A percentile compares a stretch with the other conserved stretches of the same genome.
These are phyloP conservation scores for Draba incana DNA, from an alignment of 345 rosid genomes.

Conservation along the genomic window DNA sequence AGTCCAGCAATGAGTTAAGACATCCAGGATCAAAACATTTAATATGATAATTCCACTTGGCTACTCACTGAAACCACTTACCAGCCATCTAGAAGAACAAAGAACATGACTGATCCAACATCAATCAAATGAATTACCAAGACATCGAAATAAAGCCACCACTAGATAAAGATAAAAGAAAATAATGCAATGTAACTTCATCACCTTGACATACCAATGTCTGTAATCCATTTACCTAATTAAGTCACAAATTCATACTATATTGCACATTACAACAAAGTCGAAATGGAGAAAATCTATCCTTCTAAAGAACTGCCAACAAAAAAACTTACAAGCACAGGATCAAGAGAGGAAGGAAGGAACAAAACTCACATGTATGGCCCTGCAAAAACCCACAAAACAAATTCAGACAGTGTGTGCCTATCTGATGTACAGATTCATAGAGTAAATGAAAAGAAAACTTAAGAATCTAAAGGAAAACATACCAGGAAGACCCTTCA, in stretches of 20 bases:
- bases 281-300: background rate
- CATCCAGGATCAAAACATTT: background rate
- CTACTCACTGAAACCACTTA: slow-evolving; percentile 6
- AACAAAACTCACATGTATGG: slow-evolving; percentile 84
- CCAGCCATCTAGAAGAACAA: background rate
- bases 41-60: background rate
- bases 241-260: background rate
- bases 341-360: background rate
- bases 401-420: background rate
- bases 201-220: background rate
- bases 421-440: background rate
- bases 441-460: background rate
- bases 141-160: background rate
- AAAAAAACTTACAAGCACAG: background rate
- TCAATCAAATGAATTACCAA: background rate
- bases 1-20: slow-evolving; percentile 17
- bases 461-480: background rate
- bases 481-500: slow-evolving; percentile 94
- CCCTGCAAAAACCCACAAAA: slow-evolving; percentile 61
- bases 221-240: background rate
- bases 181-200: background rate
- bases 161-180: background rate
- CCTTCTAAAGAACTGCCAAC: background rate
- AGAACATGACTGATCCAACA: slow-evolving; percentile 9
- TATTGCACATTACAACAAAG: background rate